Evolutionary conservation across 2,329 filamentous ascomycete genomes (phyloP), one percentile per base, ranked within the genome.

Genomic region (Onygenales sp.): DNA sequence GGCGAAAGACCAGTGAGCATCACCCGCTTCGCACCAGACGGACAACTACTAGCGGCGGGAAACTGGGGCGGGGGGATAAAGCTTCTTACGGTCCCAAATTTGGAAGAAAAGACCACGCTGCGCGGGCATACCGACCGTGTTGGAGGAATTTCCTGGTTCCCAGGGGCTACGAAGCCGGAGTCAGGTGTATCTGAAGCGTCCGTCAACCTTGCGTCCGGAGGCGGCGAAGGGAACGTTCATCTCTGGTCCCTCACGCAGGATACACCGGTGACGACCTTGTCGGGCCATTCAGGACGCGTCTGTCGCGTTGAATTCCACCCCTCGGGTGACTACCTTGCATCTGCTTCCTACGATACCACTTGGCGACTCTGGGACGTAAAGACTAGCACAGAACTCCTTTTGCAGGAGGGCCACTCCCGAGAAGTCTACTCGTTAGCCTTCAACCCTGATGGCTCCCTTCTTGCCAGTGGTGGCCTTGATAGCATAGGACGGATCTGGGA

Each of bases 401-500:
- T 94, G 1, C 93, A 98, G 68, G 92, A 97, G 71, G 93, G 93
- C 1, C 93, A 98, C 68, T 94, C 90, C 8, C 83, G 92, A 52
- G 93, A 94, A 57, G 93, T 97, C 10, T 97, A 93, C 64, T 81
- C 90, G 0, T 81, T 97, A 50, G 83, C 84, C 64, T 97, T 97
- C 74, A 95, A 95, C 67, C 80, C 80, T 0, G 93, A 98, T 65
- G 93, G 93, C 0, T 95, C 90, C 1, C 77, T 98, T 1, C 74
- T 97, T 33, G 92, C 91, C 1, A 94, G 87, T 63, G 93, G 87
- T n/a, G 93, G 93, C 2, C 77, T 95, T 33, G 93, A 98, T 73
- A 95, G 89, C 62, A 92, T 96, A 52, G 93, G 92, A 2, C 83
- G 93, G 43, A 86, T 98, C 54, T 98, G 93, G 93, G 93, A 98